Evolutionary conservation across 2,329 filamentous ascomycete species (phyloP).

Genomic region (Trichophyton rubrum): DNA sequence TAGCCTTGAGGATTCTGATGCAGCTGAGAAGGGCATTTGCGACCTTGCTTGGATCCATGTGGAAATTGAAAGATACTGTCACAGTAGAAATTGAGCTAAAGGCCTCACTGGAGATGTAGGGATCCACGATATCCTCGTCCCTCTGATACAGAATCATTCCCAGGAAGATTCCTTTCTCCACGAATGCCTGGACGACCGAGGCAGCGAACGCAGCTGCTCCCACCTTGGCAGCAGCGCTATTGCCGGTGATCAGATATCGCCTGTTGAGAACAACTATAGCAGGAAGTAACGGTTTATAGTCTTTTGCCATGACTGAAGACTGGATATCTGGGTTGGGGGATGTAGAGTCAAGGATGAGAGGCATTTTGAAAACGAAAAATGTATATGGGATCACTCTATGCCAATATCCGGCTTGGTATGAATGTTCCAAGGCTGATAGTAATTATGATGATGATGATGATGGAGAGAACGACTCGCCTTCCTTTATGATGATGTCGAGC

Average conservation of each 20-base stretch:
- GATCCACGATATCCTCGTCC: background rate
- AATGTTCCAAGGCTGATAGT: background rate
- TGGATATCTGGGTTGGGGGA: background rate
- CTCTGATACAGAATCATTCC: background rate
- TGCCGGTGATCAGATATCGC: background rate
- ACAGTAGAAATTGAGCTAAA: background rate
- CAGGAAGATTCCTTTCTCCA: background rate
- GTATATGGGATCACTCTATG: background rate
- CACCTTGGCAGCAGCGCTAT: background rate
- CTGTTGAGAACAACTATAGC: conserved; percentile 1
- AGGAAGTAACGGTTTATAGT: background rate
- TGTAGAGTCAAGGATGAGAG: background rate
- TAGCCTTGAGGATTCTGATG: background rate
- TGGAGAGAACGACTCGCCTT: background rate
- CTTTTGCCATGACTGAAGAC: background rate
- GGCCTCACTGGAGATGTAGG: background rate
- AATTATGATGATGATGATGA: background rate
- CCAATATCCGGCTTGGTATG: background rate
- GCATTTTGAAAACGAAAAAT: background rate
- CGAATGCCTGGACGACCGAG: background rate
- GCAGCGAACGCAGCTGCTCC: background rate
- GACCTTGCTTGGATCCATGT: background rate
- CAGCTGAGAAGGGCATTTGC: background rate
- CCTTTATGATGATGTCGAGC: background rate
- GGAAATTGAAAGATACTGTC: background rate